Evolutionary conservation across 306 rosid species (phyloP), one percentile per base, ranked within the genome.

Genomic region (Vigna unguiculata): DNA sequence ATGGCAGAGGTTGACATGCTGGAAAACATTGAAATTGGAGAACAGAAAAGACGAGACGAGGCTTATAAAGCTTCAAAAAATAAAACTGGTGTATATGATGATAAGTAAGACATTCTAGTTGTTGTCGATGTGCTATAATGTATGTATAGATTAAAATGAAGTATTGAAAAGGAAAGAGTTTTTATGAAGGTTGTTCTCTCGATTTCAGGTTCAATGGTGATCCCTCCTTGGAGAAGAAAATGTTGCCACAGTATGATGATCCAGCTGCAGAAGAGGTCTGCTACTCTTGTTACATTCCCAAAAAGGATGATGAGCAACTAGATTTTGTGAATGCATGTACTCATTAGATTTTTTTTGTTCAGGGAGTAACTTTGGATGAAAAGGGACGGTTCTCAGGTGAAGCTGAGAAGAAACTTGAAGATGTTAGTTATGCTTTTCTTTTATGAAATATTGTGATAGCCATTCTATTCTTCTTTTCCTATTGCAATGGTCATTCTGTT

Each of bases 11-110:
- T 83, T 69, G 99, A 92, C 79, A 86, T 92, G 96, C 99, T 95
- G 83, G 99, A 92, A 87, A 92, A 95, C 66, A 84, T 95, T 77
- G 97, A 95, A 85, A 78, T 95, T 69, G 99, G 97, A 66, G 99
- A 95, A 77, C 99, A 95, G 82, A 92, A 89, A 85, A 86, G 41
- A 43, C 85, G 97, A 58, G 87, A 92, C 69, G 92, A 89, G 1
- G 97, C 99, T 72, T 92, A 95, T 80, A 90, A 88, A 83, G 97
- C 97, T 72, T 88, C 97, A 62, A 91, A 91, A 87, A 92, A 90
- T 86, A 95, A 92, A 89, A 72, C 83, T 4, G 99, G 97, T 60
- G 67, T 78, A 57, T 95, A 90, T 62, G 93, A 65, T 69, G 97
- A 95, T 82, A 95, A 92, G 97, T 92, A 90, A 84, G 96, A 77